Base-by-base conservation (phyloP, 768 basidiomycete genomes). In the Clavaria fumosa region DNA sequence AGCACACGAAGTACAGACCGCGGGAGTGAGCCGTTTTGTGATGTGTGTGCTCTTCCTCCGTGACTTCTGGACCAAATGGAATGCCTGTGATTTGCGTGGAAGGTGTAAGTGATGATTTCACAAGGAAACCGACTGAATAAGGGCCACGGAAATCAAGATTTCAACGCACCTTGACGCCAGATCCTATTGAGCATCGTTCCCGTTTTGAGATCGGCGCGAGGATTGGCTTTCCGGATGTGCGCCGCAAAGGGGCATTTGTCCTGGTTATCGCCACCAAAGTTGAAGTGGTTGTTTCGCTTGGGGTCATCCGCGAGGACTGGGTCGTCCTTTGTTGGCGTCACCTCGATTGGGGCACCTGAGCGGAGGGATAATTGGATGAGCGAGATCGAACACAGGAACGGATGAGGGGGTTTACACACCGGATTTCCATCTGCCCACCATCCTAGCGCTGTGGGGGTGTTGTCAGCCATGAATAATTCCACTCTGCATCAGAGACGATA, bases 341-440 rank as follows among this genome's bases (percentile, higher is more conserved):
- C 41, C 34, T 66, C 66, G 37, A 71, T 54, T 3, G 70, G 70
- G 7, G 69, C 60, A 43, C 63, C 63, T 63, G 18, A 9, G 18
- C 15, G 17, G 17, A 9, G 18, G 10, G 18, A 9, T 17, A 7
- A 17, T 34, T 7, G 7, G 9, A 34, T 7, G 17, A 34, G 7
- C 18, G 10, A 7, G 17, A 7, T 34, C 15, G 32, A 34, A 9
- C 9, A 34, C 18, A 10, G 17, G 22, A 24, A 19, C 12, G 49
- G 9, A 46, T 24, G 31, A 19, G n/a, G 23, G n/a, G n/a, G 9
- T 28, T 9, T 9, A 47, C 60, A 28, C 47, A 64, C 67, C 66
- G 34, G 66, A 68, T 60, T 67, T 69, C 69, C 69, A 72, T 14
- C 71, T 56, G 9, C 71, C 71, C 17, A 71, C 56, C 43, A 72